A percentile compares a stretch with the other conserved stretches of the same genome.
phyloP scores from a whole-genome alignment of 192 early-diverging fungal species.

The Coemansia erecta region DNA sequence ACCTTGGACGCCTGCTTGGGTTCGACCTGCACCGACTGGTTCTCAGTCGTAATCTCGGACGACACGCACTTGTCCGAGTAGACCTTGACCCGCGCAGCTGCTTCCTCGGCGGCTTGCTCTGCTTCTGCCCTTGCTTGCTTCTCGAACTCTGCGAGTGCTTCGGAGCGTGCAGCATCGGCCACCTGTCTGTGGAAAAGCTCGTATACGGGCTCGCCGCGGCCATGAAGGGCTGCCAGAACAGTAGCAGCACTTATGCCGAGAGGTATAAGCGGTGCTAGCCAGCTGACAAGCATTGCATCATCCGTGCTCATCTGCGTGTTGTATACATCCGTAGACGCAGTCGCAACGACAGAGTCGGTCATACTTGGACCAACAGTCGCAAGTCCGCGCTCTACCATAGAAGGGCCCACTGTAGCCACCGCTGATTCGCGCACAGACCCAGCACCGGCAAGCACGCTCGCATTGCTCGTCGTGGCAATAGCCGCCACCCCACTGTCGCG shows the following conservation, averaged over 20 bases:
- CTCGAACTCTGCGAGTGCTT: slow-evolving; percentile 25
- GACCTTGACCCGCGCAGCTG: slow-evolving; percentile 16
- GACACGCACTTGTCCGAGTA: slow-evolving; percentile 27
- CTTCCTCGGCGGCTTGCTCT: slow-evolving; percentile 18
- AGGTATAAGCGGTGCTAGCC: slow-evolving; percentile 46
- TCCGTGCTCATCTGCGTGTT: slow-evolving; percentile 25
- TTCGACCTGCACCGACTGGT: slow-evolving; percentile 33
- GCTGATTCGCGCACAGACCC: slow-evolving; percentile 13
- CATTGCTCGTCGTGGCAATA: slow-evolving; percentile 1
- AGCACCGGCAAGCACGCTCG: slow-evolving; percentile 14
- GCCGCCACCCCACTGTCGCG: slow-evolving; percentile 13
- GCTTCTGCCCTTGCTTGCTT: slow-evolving; percentile 22
- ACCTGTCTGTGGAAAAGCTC: slow-evolving; percentile 28
- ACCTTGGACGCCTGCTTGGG: slow-evolving; percentile 16
- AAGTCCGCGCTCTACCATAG: slow-evolving; percentile 21
- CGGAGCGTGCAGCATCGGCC: slow-evolving; percentile 28
- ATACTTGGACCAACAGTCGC: slow-evolving; percentile 15
- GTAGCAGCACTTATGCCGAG: slow-evolving; percentile 20
- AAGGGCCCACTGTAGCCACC: slow-evolving; percentile 15
- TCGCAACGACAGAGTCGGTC: slow-evolving; percentile 2
- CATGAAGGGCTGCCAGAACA: slow-evolving; percentile 31
- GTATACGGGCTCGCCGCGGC: slow-evolving; percentile 36
- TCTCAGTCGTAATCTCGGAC: slow-evolving; percentile 13
- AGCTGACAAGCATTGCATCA: slow-evolving; percentile 20
- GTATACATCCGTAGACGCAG: slow-evolving; percentile 5